Conservation (phyloP, 2,329 filamentous ascomycete species). For the Aspergillus sp. region DNA sequence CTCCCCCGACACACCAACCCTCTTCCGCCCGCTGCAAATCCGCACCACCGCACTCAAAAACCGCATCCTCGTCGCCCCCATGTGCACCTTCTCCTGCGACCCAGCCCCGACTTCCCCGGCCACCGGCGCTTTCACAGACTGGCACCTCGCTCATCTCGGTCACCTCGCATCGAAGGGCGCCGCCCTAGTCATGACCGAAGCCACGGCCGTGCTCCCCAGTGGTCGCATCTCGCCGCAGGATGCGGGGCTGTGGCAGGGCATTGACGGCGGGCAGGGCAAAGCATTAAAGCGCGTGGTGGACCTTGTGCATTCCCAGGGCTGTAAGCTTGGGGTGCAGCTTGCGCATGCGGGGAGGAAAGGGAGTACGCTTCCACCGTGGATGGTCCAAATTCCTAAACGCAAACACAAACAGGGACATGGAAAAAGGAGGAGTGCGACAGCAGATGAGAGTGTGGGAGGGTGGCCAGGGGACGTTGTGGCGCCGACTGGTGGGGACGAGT, state of each 20-base stretch:
- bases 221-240: slow-evolving; percentile 6
- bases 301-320: slow-evolving; percentile 7
- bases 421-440: not conserved
- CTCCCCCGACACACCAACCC: not conserved
- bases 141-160: slow-evolving; percentile 4
- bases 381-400: not conserved
- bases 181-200: not conserved
- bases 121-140: slow-evolving; percentile 1
- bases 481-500: not conserved
- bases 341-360: slow-evolving; percentile 6
- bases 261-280: slow-evolving; percentile 53
- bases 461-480: slow-evolving; percentile 5
- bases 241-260: slow-evolving; percentile 2
- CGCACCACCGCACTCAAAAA: slow-evolving; percentile 2
- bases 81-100: slow-evolving; percentile 5
- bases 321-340: slow-evolving; percentile 1
- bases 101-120: slow-evolving; percentile 46
- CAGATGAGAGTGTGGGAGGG: not conserved
- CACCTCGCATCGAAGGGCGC: slow-evolving; percentile 3
- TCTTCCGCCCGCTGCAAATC: not conserved
- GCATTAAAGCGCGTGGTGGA: slow-evolving; percentile 4
- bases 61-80: slow-evolving; percentile 5
- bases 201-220: not conserved
- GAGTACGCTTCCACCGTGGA: slow-evolving; percentile 1
- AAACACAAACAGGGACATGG: no score